Evolutionary conservation across 768 basidiomycete genomes (phyloP), one percentile per base, ranked within the genome.

Genomic region (Calvatia gigantea): DNA sequence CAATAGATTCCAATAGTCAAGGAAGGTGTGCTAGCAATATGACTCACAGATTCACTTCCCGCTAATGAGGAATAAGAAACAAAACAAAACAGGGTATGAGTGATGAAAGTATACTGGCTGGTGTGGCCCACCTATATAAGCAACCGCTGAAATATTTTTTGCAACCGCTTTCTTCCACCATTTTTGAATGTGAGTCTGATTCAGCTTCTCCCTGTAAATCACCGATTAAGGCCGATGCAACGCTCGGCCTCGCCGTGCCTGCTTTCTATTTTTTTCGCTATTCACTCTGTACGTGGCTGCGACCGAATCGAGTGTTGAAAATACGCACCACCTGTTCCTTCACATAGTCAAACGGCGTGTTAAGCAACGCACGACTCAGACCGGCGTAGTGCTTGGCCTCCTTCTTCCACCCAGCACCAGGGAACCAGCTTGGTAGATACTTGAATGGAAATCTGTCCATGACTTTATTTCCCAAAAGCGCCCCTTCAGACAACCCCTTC

Each of bases 361-460:
- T 68, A 14, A 70, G 61, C 65, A 77, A 69, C 12, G 72, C 66
- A 6, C 64, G 56, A 7, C 69, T 66, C 9, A 69, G 60, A 14
- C 61, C 62, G 17, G 66, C 64, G 61, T 73, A 70, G 17, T 62
- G 33, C 23, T 66, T 62, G 1, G 77, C 77, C 43, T 66, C 69
- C 33, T 64, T 68, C 57, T 78, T 68, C 61, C 78, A 81, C 21
- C 69, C 71, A 6, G 75, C 71, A 0, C 79, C 80, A 23, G 79
- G 78, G 5, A 79, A 32, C 77, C 79, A 80, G 11, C 47, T 35
- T 0, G 71, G 72, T 1, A 72, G 54, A 27, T 70, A 59, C 61
- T 47, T 46, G 7, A 59, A 51, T 4, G 66, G 68, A 50, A 68
- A 62, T 15, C 54, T 65, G 51, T 65, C 64, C 1, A 71, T 68